These are phyloP conservation scores for Aspergillus latus DNA, from an alignment of 2,329 filamentous ascomycete species.

Conservation along the genomic window DNA sequence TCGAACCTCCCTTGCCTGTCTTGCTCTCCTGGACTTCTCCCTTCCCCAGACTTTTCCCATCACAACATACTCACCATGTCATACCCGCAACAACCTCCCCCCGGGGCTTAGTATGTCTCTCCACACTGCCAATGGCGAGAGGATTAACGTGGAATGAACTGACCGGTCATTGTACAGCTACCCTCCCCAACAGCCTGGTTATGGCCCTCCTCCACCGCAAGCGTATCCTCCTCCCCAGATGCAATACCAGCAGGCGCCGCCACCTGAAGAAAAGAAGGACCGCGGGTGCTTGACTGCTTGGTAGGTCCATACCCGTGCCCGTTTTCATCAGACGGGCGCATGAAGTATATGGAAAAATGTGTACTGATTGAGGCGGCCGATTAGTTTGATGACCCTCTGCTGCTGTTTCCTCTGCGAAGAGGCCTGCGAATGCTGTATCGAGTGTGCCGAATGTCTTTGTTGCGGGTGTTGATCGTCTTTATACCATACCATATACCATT, in stretches of 20 bases:
- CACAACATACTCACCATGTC: constrained; percentile 6
- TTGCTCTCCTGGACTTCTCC: background rate
- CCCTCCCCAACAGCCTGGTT: constrained; percentile 14
- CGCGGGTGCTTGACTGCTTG: constrained; percentile 23
- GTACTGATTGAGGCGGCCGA: background rate
- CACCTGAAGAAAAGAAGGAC: constrained; percentile 18
- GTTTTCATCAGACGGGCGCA: too few species aligned
- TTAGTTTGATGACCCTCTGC: constrained; percentile 22
- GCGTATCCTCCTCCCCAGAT: constrained; percentile 15
- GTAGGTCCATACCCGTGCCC: constrained; percentile 3
- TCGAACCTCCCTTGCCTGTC: background rate
- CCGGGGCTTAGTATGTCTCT: constrained; percentile 10
- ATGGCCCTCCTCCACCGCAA: constrained; percentile 13
- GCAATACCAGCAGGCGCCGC: constrained; percentile 22
- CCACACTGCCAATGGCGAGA: background rate
- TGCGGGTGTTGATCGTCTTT: constrained; percentile 16
- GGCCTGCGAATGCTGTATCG: constrained; percentile 23
- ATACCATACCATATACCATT: constrained; percentile 3
- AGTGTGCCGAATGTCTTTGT: constrained; percentile 21
- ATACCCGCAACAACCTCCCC: constrained; percentile 14
- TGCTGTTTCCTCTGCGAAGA: constrained; percentile 25
- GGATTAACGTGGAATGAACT: background rate
- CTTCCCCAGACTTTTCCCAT: background rate
- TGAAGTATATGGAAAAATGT: background rate
- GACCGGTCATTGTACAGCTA: constrained; percentile 7